Evolutionary conservation across 2,329 filamentous ascomycete genomes (phyloP), one percentile per base, ranked within the genome.

Genomic region (Huntiella bhutanensis): DNA sequence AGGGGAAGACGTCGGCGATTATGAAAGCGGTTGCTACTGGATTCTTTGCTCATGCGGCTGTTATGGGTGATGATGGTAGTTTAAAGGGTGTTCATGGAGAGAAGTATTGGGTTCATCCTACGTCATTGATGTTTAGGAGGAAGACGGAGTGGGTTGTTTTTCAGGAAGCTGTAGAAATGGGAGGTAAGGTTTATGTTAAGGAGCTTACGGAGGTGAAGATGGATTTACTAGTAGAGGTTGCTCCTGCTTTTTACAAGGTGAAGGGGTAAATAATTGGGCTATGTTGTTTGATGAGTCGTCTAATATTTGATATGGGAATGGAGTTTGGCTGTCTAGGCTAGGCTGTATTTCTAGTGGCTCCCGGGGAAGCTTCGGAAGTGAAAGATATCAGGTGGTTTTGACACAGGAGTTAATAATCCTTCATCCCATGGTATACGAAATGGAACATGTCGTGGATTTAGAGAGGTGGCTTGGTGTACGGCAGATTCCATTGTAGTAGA

Each of bases 111-210:
- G 85, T 86, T 16, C 91, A 98, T 62, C 91, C 91, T 1, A 93
- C 77, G 57, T 92, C 82, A 35, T 64, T 96, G 54, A 85, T 96
- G 77, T 96, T 96, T 67, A 93, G 94, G 60, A 77, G 87, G 48
- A 95, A 92, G 65, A 85, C 85, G 8, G 86, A 95, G 52, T 96
- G 88, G 86, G 86, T 96, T 7, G 73, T 98, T 33, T 98, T 95
- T 57, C 82, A 92, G 55, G 88, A 95, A 63, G 76, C 94, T 34
- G 75, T 94, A 69, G 84, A 96, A 64, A 92, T 83, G 4, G 76
- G 80, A 7, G 75, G 74, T 52, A 96, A 96, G 68, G 86, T 75
- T 0, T 96, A 80, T 58, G 92, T 98, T 55, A 71, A 85, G 47
- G 88, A 96, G 60, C 67, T 96, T 49, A 91, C 80, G n/a, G 91